Percentiles rank a stretch among this genome's conserved stretches.
Conservation (phyloP, 139 green algal species). For the Ostreobium quekettii region DNA sequence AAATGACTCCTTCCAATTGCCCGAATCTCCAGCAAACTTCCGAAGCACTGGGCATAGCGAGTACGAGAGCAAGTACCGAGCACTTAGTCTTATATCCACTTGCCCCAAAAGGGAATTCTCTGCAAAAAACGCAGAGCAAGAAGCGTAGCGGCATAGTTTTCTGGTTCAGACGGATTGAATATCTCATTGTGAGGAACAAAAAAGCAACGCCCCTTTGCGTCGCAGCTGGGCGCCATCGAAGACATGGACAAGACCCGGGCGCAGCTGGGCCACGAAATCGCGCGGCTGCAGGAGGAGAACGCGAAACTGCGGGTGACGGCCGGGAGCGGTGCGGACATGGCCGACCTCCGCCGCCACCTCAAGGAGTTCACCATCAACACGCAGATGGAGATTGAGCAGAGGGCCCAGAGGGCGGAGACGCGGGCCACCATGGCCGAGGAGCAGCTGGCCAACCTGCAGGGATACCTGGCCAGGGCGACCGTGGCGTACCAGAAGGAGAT, state of each 20-base stretch:
- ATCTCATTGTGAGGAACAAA: too few species aligned
- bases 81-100: too few species aligned
- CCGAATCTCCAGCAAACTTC: too few species aligned
- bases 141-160: too few species aligned
- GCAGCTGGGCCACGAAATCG: constrained; percentile 27
- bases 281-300: constrained; percentile 23
- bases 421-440: constrained; percentile 25
- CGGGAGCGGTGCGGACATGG: constrained; percentile 13
- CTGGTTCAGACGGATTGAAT: too few species aligned
- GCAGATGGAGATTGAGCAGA: constrained; percentile 20
- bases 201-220: constrained; percentile 16
- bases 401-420: constrained; percentile 7
- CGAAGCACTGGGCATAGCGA: too few species aligned
- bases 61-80: too few species aligned
- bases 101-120: too few species aligned
- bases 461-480: constrained; percentile 26
- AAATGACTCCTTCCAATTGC: too few species aligned
- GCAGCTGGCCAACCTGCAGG: constrained; percentile 24
- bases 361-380: constrained; percentile 24
- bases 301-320: constrained; percentile 4
- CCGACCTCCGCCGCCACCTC: constrained; percentile 22
- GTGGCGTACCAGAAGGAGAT: constrained; percentile 38
- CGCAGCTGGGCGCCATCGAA: constrained; percentile 18
- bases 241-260: constrained; percentile 22
- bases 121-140: too few species aligned